Base-by-base conservation (phyloP, 495 filamentous ascomycete genomes). In the Penicillium daleae region DNA sequence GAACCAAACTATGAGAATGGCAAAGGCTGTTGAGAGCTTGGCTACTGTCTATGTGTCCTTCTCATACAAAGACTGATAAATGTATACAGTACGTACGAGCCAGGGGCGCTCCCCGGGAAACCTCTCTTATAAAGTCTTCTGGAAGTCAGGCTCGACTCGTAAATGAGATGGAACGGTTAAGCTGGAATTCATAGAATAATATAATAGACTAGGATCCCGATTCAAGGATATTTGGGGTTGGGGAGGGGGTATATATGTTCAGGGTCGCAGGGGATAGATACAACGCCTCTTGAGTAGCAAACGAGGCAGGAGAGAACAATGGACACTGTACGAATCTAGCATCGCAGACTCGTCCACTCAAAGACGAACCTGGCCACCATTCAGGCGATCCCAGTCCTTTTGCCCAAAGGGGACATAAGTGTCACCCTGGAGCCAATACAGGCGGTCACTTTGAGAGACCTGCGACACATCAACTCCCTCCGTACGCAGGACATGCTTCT, bases 401-500 rank as follows among this genome's bases (percentile, higher is more conserved):
- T 75, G 68, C 21, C 73, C 74, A 69, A 97, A 96, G 33, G 70
- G 81, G 13, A 85, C 85, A 75, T 97, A 97, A 15, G 77, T 80
- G 21, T 82, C 83, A 0, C 78, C 81, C 71, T 78, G 80, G 40
- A 90, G 72, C 89, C 89, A 92, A 72, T 83, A 96, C 37, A 96
- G n/a, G 56, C 79, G 77, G 60, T 94, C 91, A 9, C 69, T 67
- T 57, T 71, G 54, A 1, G 80, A 81, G 0, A 87, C 81, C 44
- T 83, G 83, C 5, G 64, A 69, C 0, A 88, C 88, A 66, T 93
- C 84, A 2, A 95, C 91, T 0, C 92, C 93, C 62, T 94, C 82
- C 1, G 73, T 75, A n/a, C 90, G 78, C 60, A 97, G 72, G 0
- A 77, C 72, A 65, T 88, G 83, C 73, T 85, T 97, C 72, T 93